Evolutionary conservation across 805 yeast genomes (phyloP), one percentile per base, ranked within the genome.

Genomic region (Brettanomyces naardenensis): DNA sequence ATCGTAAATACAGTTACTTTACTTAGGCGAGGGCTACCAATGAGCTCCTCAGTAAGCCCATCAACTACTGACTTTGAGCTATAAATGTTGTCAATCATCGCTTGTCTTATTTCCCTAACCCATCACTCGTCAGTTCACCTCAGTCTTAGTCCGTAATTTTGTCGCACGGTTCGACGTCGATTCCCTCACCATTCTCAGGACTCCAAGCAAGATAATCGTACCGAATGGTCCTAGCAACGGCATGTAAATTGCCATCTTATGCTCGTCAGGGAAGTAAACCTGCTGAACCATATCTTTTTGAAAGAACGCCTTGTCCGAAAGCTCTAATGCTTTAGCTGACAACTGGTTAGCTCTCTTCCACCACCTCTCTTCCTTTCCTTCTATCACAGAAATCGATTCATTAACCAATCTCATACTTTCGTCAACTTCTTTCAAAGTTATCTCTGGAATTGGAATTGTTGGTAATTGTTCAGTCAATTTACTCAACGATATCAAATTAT

Each of bases 261-360:
- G 98, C 57, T 90, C 97, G 45, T 84, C 90, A 0, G 98, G 97
- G 66, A 89, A 87, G 58, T 84, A 88, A 39, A 82, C 86, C 54
- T 90, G 97, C 52, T 87, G 95, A 21, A 92, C 86, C 96, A 92
- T 90, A 56, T 82, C 89, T 49, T 85, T 84, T 48, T 90, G 95
- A 57, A 90, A 90, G 51, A 90, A 90, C 0, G 97, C 97, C 33
- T 66, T 66, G 46, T 78, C 71, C 0, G 96, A 82, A 33, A 69
- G 61, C 11, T 62, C 52, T 31, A 78, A 65, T 0, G 94, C 85
- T n/a, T 55, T 48, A 11, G 80, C 69, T 1, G 77, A 66, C 13
- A 37, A 32, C 5, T 47, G 31, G 13, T 73, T 66, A 1, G 70
- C 68, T 19, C 47, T 41, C 32, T 57, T 54, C 54, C 68, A 71